These are phyloP conservation scores for Kregervanrija delftensis DNA, from an alignment of 805 yeast species.

Conservation along the genomic window DNA sequence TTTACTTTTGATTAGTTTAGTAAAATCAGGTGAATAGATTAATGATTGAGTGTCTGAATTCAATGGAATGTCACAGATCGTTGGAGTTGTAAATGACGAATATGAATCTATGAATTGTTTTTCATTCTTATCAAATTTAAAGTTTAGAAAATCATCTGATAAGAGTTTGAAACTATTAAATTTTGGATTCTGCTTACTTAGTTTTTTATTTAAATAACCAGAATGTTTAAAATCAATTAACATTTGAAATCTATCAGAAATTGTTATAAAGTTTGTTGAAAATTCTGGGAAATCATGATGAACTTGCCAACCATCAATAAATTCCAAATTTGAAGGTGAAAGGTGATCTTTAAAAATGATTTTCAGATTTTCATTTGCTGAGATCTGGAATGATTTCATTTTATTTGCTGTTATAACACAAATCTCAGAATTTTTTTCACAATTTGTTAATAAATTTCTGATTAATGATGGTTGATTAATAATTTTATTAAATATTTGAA, in stretches of 20 bases:
- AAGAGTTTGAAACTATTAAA: slow-evolving; percentile 15
- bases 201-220: slow-evolving; percentile 16
- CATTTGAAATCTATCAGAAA: slow-evolving; percentile 16
- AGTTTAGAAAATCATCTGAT: slow-evolving; percentile 14
- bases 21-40: slow-evolving; percentile 23
- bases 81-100: slow-evolving; percentile 26
- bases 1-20: slow-evolving; percentile 13
- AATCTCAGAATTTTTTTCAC: slow-evolving; percentile 15
- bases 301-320: slow-evolving; percentile 28
- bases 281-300: slow-evolving; percentile 22
- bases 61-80: slow-evolving; percentile 22
- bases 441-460: slow-evolving; percentile 7
- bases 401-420: slow-evolving; percentile 23
- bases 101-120: slow-evolving; percentile 20
- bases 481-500: slow-evolving; percentile 23
- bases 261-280: slow-evolving; percentile 23
- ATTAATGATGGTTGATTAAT: slow-evolving; percentile 19
- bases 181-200: slow-evolving; percentile 15
- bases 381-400: slow-evolving; percentile 14
- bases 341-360: slow-evolving; percentile 14
- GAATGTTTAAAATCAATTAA: slow-evolving; percentile 19
- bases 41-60: slow-evolving; percentile 22
- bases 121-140: slow-evolving; percentile 18
- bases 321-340: slow-evolving; percentile 23
- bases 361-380: slow-evolving; percentile 5